These are phyloP conservation scores for Neohortaea acidophila DNA, from an alignment of 495 filamentous ascomycete species.

Conservation along the genomic window DNA sequence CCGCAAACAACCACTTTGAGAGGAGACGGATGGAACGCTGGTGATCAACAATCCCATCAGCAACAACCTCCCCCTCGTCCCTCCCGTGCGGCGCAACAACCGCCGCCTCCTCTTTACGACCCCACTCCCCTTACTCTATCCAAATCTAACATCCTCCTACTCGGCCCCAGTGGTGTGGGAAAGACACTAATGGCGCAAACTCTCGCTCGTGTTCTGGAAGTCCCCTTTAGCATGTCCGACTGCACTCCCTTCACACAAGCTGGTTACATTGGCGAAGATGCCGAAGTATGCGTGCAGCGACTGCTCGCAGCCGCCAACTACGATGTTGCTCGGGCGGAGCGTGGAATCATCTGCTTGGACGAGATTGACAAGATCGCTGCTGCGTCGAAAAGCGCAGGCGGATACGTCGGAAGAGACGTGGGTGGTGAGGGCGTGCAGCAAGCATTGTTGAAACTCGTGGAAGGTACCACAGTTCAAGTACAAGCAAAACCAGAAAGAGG, in stretches of 20 bases:
- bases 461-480: constrained; percentile 82
- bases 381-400: constrained; percentile 49
- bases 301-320: constrained; percentile 82
- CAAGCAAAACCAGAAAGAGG: constrained; percentile 63
- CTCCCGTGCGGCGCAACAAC: constrained; percentile 1
- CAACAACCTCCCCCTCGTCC: too few species aligned
- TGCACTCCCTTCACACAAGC: constrained; percentile 96
- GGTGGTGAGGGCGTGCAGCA: constrained; percentile 92
- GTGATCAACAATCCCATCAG: background rate
- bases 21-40: background rate
- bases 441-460: constrained; percentile 85
- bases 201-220: constrained; percentile 62
- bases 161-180: constrained; percentile 88
- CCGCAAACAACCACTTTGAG: constrained; percentile 33
- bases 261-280: constrained; percentile 94
- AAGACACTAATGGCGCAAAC: constrained; percentile 93
- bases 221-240: constrained; percentile 94
- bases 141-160: constrained; percentile 86
- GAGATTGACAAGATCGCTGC: constrained; percentile 94
- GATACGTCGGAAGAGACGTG: constrained; percentile 81
- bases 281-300: constrained; percentile 79
- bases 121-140: constrained; percentile 60
- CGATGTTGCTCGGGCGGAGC: constrained; percentile 69
- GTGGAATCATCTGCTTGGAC: constrained; percentile 87
- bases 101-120: constrained; percentile 30